A percentile compares a stretch with the other conserved stretches of the same genome.
Evolutionary conservation across 495 filamentous ascomycete genomes (phyloP).

Genomic region (Zalerion maritima): DNA sequence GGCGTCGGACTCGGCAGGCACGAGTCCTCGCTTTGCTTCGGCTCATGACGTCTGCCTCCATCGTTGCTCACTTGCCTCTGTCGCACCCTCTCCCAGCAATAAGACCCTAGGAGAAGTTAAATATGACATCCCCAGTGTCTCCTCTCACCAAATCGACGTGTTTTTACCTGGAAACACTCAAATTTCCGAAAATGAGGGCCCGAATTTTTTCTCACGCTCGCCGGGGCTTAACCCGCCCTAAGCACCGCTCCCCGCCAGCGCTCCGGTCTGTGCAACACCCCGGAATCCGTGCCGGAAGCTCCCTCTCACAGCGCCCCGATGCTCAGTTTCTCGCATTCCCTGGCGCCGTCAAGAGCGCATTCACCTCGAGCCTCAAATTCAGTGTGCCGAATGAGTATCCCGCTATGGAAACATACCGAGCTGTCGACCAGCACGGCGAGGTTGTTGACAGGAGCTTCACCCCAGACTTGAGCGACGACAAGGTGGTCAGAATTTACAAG

Average conservation of each 20-base stretch:
- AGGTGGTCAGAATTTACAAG: slow-evolving; percentile 48
- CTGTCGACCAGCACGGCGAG: slow-evolving; percentile 68
- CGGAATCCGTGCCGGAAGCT: slow-evolving; percentile 15
- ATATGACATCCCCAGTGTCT: too few relatives aligned
- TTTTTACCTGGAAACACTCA: too few relatives aligned
- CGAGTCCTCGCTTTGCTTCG: too few relatives aligned
- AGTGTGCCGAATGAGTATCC: slow-evolving; percentile 49
- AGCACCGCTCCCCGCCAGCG: slow-evolving; percentile 8
- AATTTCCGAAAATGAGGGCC: slow-evolving; percentile 13
- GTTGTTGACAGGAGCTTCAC: slow-evolving; percentile 55
- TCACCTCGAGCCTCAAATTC: slow-evolving; percentile 67
- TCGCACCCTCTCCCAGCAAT: too few relatives aligned
- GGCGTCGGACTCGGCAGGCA: too few relatives aligned
- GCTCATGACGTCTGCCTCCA: too few relatives aligned
- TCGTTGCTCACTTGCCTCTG: too few relatives aligned
- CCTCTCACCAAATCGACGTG: too few relatives aligned
- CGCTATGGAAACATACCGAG: slow-evolving; percentile 74
- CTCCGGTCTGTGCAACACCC: slow-evolving; percentile 4
- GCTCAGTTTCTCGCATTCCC: slow-evolving; percentile 73
- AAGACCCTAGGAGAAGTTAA: too few relatives aligned
- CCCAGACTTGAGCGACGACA: slow-evolving; percentile 51
- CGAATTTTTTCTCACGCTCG: slow-evolving; percentile 8
- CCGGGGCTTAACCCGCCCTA: slow-evolving; percentile 8
- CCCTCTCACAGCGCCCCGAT: slow-evolving; percentile 50
- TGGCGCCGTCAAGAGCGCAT: slow-evolving; percentile 86